These are phyloP conservation scores for Aureobasidium sp. DNA, from an alignment of 2,329 filamentous ascomycete species.

Conservation along the genomic window DNA sequence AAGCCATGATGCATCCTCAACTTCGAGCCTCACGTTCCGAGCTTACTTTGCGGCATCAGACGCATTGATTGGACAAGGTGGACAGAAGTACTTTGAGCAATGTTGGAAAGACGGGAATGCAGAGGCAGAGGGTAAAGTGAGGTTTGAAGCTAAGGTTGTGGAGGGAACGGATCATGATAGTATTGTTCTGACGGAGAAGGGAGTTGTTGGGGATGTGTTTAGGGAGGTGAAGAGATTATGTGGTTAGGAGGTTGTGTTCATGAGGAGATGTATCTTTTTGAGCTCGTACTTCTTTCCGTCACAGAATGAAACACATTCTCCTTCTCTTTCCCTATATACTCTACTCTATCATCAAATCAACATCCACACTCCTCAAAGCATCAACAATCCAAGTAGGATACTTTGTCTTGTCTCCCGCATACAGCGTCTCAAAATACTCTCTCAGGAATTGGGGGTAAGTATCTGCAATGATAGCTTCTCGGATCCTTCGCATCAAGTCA, in stretches of 20 bases:
- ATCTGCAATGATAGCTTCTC: conserved; percentile 74
- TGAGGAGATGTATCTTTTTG: too few species aligned
- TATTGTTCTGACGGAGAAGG: conserved; percentile 12
- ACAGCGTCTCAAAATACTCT: conserved; percentile 67
- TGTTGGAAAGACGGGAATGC: conserved; percentile 29
- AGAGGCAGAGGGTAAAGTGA: conserved; percentile 22
- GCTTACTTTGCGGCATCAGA: conserved; percentile 32
- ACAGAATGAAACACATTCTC: too few species aligned
- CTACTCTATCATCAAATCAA: conserved; percentile 51
- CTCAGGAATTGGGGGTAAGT: conserved; percentile 68
- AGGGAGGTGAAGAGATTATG: not conserved
- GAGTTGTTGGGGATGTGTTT: not conserved
- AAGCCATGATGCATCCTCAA: too few species aligned
- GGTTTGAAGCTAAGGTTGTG: conserved; percentile 23
- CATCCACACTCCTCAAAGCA: conserved; percentile 65
- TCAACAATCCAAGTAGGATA: conserved; percentile 81
- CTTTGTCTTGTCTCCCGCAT: conserved; percentile 51
- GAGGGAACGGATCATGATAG: conserved; percentile 34
- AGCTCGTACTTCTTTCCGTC: too few species aligned
- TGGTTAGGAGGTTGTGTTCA: not conserved
- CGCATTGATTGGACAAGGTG: conserved; percentile 33
- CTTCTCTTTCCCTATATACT: too few species aligned
- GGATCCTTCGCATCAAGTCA: conserved; percentile 65
- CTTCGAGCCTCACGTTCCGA: conserved; percentile 19
- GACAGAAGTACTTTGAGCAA: conserved; percentile 34